These are phyloP conservation scores for Macrolepiota albuminosa DNA, from an alignment of 768 basidiomycete genomes.

Conservation along the genomic window DNA sequence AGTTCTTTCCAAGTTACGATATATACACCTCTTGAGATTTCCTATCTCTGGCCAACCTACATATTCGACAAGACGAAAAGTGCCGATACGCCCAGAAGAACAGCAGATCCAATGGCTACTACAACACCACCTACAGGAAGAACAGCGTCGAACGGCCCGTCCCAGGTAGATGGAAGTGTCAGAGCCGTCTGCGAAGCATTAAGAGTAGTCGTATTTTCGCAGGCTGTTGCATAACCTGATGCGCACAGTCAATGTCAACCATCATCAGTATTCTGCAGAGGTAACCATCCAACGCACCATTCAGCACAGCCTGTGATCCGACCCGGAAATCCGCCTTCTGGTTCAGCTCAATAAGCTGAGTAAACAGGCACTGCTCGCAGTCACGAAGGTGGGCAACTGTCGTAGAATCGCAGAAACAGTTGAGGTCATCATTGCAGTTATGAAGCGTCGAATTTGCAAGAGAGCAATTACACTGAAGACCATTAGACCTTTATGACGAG, in stretches of 20 bases:
- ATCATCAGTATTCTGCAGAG: background rate
- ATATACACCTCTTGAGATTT: background rate
- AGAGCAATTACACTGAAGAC: conserved; percentile 35
- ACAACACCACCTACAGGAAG: conserved; percentile 40
- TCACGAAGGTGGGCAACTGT: conserved; percentile 38
- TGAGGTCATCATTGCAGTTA: conserved; percentile 40
- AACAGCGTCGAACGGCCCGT: conserved; percentile 50
- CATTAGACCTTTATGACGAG: background rate
- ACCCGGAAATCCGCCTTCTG: conserved; percentile 43
- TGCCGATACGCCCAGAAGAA: conserved; percentile 43
- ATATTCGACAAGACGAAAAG: conserved; percentile 53
- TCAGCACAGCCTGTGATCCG: conserved; percentile 56
- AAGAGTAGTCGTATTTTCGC: conserved; percentile 32
- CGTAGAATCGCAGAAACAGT: conserved; percentile 49
- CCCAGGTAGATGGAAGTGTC: conserved; percentile 47
- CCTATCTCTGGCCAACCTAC: conserved; percentile 19
- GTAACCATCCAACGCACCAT: conserved; percentile 34
- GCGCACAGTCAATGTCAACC: conserved; percentile 1
- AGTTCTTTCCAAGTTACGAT: background rate
- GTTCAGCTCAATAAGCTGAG: conserved; percentile 46
- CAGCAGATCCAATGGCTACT: conserved; percentile 38
- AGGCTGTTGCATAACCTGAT: conserved; percentile 53
- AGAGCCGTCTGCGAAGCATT: conserved; percentile 36
- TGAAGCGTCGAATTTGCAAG: conserved; percentile 21
- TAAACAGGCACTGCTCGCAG: conserved; percentile 71